A percentile compares a stretch with the other conserved stretches of the same genome.
Conservation (phyloP, 768 basidiomycete species). For the Podaxis sp. region DNA sequence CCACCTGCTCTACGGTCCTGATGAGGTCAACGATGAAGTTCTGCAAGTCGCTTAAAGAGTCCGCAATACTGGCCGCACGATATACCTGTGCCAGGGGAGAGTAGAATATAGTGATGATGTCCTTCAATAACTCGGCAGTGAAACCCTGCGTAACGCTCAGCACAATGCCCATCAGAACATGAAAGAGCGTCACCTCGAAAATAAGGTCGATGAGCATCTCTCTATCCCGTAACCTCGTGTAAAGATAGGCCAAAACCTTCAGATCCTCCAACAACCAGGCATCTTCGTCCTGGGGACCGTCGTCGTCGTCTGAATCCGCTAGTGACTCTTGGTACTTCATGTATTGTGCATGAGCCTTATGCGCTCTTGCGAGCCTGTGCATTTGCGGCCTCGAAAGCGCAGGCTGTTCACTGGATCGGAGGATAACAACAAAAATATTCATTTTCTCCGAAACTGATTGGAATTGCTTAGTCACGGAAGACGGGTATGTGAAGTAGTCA, state of each 20-base stretch:
- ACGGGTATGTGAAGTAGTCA: neutral
- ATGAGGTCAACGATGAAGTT: conserved; percentile 95
- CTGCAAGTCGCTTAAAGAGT: conserved; percentile 89
- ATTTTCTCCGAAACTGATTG: conserved; percentile 63
- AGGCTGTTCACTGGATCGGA: conserved; percentile 79
- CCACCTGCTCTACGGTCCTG: conserved; percentile 87
- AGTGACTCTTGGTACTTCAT: conserved; percentile 54
- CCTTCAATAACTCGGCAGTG: conserved; percentile 93
- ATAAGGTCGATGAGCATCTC: conserved; percentile 91
- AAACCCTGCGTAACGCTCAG: conserved; percentile 60
- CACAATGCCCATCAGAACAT: neutral
- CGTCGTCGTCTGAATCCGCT: conserved; percentile 88
- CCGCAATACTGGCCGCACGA: conserved; percentile 94
- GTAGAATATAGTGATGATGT: conserved; percentile 99
- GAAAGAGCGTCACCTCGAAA: conserved; percentile 72
- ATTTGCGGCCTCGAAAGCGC: conserved; percentile 74
- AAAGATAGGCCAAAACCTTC: conserved; percentile 73
- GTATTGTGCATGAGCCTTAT: conserved; percentile 80
- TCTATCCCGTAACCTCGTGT: conserved; percentile 79
- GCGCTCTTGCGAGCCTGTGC: conserved; percentile 75
- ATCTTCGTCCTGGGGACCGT: conserved; percentile 91
- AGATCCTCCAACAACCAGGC: conserved; percentile 97
- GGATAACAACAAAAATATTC: conserved; percentile 75
- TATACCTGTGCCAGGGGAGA: conserved; percentile 95
- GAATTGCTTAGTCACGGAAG: conserved; percentile 5